These are phyloP conservation scores for Termitomyces sp. DNA, from an alignment of 768 basidiomycete species.

Conservation along the genomic window DNA sequence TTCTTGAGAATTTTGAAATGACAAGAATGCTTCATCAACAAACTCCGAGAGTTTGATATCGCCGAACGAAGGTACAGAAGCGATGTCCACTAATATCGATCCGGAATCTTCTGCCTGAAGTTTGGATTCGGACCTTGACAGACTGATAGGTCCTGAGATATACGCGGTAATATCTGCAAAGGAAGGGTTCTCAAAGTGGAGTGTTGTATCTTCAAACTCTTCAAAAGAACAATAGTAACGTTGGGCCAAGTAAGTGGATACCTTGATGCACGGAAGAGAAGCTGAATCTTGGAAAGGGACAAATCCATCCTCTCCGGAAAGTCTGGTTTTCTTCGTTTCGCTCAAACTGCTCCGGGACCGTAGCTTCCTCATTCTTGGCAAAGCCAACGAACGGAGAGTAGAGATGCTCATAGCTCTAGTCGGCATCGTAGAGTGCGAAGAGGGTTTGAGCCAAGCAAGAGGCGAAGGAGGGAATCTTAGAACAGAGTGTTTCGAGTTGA, in stretches of 20 bases:
- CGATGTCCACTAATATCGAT: background rate
- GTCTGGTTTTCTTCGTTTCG: background rate
- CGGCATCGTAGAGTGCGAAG: background rate
- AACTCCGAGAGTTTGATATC: background rate
- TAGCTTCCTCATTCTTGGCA: background rate
- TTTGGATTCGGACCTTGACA: conserved; percentile 1
- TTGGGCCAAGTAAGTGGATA: background rate
- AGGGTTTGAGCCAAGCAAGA: background rate
- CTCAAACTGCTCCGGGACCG: background rate
- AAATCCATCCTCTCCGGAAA: background rate
- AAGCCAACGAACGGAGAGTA: background rate
- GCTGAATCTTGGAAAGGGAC: background rate
- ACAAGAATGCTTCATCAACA: background rate
- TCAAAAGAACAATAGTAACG: background rate
- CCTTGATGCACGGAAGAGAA: background rate
- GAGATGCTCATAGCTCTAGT: background rate
- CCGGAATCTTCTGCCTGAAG: background rate
- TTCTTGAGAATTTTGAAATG: background rate
- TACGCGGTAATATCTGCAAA: conserved; percentile 8
- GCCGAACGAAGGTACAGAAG: background rate
- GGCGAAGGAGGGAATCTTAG: background rate
- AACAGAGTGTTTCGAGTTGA: background rate
- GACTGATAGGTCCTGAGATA: background rate
- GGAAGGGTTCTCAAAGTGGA: conserved; percentile 2
- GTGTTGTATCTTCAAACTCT: conserved; percentile 7